Base-by-base conservation (phyloP, 257 asterid genomes). In the Datura wrightii region DNA sequence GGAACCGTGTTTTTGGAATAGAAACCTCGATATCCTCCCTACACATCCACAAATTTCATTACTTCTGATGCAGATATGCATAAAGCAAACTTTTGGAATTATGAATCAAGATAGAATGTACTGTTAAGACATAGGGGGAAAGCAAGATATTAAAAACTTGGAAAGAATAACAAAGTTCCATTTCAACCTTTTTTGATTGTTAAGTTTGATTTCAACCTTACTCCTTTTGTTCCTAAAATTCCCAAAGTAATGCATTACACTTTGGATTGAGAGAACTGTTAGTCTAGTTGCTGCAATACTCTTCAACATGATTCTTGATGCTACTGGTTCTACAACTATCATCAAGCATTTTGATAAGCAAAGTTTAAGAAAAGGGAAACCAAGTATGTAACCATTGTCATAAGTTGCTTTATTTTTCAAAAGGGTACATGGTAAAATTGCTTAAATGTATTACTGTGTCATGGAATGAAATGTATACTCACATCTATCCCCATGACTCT, bases 21-120 rank as follows among this genome's bases (percentile, higher is more conserved):
- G 88, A 96, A 96, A 6, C 99, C 98, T 13, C 93, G 85, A 56
- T 89, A 96, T 56, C 99, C 99, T 78, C 97, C 99, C 99, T 96
- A 78, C 71, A 90, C 62, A 84, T 82, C 19, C 79, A 85, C 39
- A 79, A 71, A 74, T 54, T 41, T 76, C 54, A 67, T 89, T 86
- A 87, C 74, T 72, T 8, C 46, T 34, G 56, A 60, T n/a, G 56
- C 19, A 60, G 59, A 80, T 24, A 80, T 13, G 58, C 46, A 80
- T 24, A 76, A 31, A 50, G 31, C 62, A 50, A 50, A 13, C 3
- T 31, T 31, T 76, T 50, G 2, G 31, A 76, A 24, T 74, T 19
- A 74, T 2, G 5, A 76, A 13, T 13, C 13, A 76, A 76, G 37
- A 19, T 5, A 71, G 18, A 71, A 44, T 24, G 59, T 48, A 46